Conservation (phyloP, 192 early-diverging fungal species). For the Phlyctochytrium planicorne region DNA sequence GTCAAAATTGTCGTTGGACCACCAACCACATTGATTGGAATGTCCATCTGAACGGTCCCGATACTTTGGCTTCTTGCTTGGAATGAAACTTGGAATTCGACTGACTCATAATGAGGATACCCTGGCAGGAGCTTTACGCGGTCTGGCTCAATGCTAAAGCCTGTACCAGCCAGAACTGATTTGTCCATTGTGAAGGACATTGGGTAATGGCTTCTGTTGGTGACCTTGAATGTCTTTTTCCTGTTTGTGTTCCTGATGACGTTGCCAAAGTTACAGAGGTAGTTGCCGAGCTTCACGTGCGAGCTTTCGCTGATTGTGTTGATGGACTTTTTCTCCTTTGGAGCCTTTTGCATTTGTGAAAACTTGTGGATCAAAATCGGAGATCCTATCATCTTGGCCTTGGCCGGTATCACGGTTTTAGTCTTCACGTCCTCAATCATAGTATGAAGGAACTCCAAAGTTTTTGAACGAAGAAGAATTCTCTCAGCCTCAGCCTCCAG, state of each 20-base stretch:
- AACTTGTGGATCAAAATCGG: conserved; percentile 42
- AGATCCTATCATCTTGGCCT: conserved; percentile 48
- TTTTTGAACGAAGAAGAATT: conserved; percentile 40
- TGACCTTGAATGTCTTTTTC: conserved; percentile 41
- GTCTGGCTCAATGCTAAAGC: conserved; percentile 56
- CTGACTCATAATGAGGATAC: conserved; percentile 35
- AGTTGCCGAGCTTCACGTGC: conserved; percentile 40
- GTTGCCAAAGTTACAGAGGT: conserved; percentile 58
- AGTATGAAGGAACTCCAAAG: conserved; percentile 27
- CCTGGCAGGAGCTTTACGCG: conserved; percentile 49
- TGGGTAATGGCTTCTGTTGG: conserved; percentile 38
- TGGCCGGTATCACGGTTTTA: conserved; percentile 14
- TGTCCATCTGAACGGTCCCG: conserved; percentile 29
- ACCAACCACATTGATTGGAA: conserved; percentile 47
- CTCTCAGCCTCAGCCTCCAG: conserved; percentile 43
- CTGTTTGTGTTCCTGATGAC: conserved; percentile 50
- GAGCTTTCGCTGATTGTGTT: conserved; percentile 42
- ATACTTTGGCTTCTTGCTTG: conserved; percentile 39
- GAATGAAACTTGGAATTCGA: conserved; percentile 45
- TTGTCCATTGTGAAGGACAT: conserved; percentile 47
- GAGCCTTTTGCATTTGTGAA: conserved; percentile 27
- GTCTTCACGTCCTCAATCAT: conserved; percentile 38
- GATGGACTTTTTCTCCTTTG: conserved; percentile 36
- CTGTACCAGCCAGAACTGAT: conserved; percentile 33
- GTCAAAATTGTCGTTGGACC: conserved; percentile 48